Evolutionary conservation across 345 rosid genomes (phyloP).

Genomic region (Triadica sebifera): DNA sequence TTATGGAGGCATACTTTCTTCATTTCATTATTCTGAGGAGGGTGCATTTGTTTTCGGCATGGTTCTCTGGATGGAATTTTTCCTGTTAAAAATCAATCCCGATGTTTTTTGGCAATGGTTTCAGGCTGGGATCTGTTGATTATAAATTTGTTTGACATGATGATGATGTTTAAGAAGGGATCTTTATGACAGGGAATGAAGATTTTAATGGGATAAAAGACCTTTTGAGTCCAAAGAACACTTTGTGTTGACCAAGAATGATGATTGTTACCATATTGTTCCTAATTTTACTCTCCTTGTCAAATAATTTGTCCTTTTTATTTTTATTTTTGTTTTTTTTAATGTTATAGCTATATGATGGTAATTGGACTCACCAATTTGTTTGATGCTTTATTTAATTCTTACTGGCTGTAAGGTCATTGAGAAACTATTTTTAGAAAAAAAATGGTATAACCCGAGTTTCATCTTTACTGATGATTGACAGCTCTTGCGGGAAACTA

Average conservation of each 20-base stretch:
- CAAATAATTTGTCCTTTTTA: background rate
- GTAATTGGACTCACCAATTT: background rate
- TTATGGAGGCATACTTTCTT: background rate
- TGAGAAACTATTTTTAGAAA: background rate
- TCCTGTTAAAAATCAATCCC: background rate
- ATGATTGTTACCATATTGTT: background rate
- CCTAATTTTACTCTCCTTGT: background rate
- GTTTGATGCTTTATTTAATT: background rate
- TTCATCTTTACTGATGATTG: conserved; percentile 23
- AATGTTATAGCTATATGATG: background rate
- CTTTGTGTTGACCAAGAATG: background rate
- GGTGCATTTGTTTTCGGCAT: background rate
- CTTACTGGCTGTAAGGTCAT: background rate
- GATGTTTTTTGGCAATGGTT: background rate
- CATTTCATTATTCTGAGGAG: background rate
- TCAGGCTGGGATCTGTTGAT: background rate
- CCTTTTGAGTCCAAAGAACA: background rate
- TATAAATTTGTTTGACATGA: background rate
- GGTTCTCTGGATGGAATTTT: background rate
- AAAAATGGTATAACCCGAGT: background rate
- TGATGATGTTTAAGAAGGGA: background rate
- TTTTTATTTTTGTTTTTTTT: background rate
- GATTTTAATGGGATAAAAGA: background rate
- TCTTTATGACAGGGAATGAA: background rate
- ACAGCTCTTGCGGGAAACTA: conserved; percentile 94